Base-by-base conservation (phyloP, 2,329 filamentous ascomycete species). In the Beauveria australis region DNA sequence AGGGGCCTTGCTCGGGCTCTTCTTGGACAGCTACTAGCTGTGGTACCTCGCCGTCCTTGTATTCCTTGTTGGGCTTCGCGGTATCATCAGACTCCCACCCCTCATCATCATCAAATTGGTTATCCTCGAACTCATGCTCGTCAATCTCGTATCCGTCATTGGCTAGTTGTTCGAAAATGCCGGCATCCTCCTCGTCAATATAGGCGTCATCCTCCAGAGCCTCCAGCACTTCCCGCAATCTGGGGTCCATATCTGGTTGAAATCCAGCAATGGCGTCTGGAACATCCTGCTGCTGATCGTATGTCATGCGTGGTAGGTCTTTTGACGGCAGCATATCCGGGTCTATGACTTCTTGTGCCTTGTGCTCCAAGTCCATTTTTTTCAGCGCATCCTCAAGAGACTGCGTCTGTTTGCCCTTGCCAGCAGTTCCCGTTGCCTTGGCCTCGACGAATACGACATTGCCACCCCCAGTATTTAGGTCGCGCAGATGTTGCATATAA, bases 401-500 rank as follows among this genome's bases (percentile, higher is more conserved):
- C 73, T 86, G 79, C 76, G 91, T 96, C 70, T 87, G 82, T 70
- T 90, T 89, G 5, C 80, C 85, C 73, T 90, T 89, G 65, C 82
- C 46, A n/a, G 51, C 26, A 28, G 51, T 83, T 60, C 81, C 81
- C n/a, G 79, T 72, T 14, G 79, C 74, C 57, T 83, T 81, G n/a
- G 84, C 81, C 67, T 97, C 92, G 44, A 99, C 82, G 70, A 96
- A 97, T 53, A 92, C 86, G 33, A 88, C 85, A 60, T 92, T 88
- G 33, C 89, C 89, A 3, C 84, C 84, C 6, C 83, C 91, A 48
- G 79, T 74, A 61, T 87, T 87, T n/a, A 99, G 78, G 68, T 97
- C 94, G 60, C 92, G 89, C 81, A 99, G 79, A 75, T 99, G 94
- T 75, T 99, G 94, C 94, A 99, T 99, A 77, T 99, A 99, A 75